Evolutionary conservation across 2,329 filamentous ascomycete species (phyloP).

Genomic region (Calonectria montana): DNA sequence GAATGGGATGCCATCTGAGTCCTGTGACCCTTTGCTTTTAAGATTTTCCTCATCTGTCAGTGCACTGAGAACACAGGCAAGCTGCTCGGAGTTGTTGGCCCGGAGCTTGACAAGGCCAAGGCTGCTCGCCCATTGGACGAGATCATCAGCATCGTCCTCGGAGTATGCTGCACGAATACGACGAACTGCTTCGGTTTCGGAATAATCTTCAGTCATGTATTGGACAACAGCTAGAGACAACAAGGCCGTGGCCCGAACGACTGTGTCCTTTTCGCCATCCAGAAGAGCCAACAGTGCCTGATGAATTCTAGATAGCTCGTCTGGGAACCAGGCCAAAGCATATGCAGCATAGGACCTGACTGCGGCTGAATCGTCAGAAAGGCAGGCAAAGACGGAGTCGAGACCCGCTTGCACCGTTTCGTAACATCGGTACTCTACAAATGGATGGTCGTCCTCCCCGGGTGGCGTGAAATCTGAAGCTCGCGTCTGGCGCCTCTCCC

Average conservation of each 20-base stretch:
- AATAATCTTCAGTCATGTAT: background rate
- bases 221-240: background rate
- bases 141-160: background rate
- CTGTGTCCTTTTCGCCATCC: background rate
- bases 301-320: background rate
- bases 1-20: background rate
- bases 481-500: too few species aligned
- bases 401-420: background rate
- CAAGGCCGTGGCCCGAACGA: background rate
- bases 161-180: background rate
- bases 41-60: background rate
- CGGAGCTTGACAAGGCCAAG: conserved; percentile 9
- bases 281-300: background rate
- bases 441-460: background rate
- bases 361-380: background rate
- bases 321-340: conserved; percentile 6
- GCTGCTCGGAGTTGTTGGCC: background rate
- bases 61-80: background rate
- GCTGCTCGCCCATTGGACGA: background rate
- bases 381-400: background rate
- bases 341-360: background rate
- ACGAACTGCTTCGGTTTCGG: background rate
- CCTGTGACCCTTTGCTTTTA: background rate
- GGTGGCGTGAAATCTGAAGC: background rate
- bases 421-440: background rate